Base-by-base conservation (phyloP, 139 green algal species). In the Closterium sp. region DNA sequence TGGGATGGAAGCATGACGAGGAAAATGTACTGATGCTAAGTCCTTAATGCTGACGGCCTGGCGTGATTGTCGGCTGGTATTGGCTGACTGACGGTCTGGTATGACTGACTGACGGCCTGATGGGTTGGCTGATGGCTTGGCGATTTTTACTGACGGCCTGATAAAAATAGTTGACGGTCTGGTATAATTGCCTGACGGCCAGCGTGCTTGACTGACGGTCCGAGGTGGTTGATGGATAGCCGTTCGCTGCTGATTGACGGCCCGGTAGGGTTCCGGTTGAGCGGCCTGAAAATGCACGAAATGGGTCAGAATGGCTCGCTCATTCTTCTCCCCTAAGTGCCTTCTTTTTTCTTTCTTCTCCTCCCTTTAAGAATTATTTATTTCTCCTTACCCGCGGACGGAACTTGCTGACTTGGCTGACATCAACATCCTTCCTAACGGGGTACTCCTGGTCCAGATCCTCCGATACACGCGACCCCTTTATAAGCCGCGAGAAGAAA, bases 361-460 rank as follows among this genome's bases (percentile, higher is more conserved):
- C 83, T 32, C 8, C n/a, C 16, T 34, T 21, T 25, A 34, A 86
- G 0, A 32, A 2, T 86, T 10, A 86, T 5, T 86, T 86, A 1
- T 23, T 86, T 32, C 83, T 19, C 30, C 87, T 90, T 33, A 90
- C 87, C 33, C 87, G 34, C 0, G 89, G 89, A 25, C 89, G 89
- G 64, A 92, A 92, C 31, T 83, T 69, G 83, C 83, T 90, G 31
- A 7, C 28, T 33, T 25, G 32, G 21, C 4, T 31, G 30, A 31
- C 21, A 7, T 76, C 81, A 9, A 90, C 30, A 83, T 89, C 84
- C 35, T 28, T 64, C 30, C 89, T 86, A 16, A 92, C 21, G 33
- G 89, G 89, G 89, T 92, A 92, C 83, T 34, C 21, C 83, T 32
- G 84, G 32, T 92, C 89, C 33, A 92, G 31, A 33, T 92, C 89